Conservation (phyloP, 2,329 filamentous ascomycete species). For the Xylariomycetidae sp. region DNA sequence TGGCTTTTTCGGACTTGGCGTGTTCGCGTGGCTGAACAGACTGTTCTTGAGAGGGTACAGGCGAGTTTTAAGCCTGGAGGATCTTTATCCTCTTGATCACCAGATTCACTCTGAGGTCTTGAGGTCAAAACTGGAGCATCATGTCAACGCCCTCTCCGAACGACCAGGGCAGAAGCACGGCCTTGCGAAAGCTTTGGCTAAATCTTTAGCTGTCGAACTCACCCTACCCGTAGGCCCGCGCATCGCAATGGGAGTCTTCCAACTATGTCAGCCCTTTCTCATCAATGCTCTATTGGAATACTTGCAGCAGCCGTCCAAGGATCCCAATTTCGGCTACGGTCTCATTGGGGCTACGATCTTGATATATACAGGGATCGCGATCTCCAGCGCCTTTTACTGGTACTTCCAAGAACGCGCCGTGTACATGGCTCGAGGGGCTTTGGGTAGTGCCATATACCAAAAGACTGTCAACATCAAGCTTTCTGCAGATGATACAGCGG, state of each 20-base stretch:
- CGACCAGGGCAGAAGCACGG: not conserved
- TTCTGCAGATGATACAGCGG: not conserved
- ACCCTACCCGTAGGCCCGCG: not conserved
- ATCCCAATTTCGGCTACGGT: not conserved
- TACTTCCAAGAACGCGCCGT: not conserved
- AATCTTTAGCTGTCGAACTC: not conserved
- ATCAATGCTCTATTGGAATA: not conserved
- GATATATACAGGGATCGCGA: not conserved
- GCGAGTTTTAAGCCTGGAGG: not conserved
- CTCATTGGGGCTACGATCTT: not conserved
- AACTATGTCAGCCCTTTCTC: not conserved
- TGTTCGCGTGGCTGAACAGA: not conserved
- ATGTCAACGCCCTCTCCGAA: not conserved
- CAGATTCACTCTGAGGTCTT: not conserved
- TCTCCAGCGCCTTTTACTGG: not conserved
- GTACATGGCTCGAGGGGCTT: not conserved
- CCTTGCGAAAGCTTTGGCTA: not conserved
- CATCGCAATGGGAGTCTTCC: not conserved
- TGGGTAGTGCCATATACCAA: not conserved
- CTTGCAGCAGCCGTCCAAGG: not conserved
- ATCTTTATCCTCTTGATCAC: not conserved
- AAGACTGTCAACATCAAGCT: not conserved
- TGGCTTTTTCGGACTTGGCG: not conserved
- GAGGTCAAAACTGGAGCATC: not conserved
- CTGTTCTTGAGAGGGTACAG: not conserved